phyloP scores from a whole-genome alignment of 139 green algal genomes.

The Marvania coccoides region DNA sequence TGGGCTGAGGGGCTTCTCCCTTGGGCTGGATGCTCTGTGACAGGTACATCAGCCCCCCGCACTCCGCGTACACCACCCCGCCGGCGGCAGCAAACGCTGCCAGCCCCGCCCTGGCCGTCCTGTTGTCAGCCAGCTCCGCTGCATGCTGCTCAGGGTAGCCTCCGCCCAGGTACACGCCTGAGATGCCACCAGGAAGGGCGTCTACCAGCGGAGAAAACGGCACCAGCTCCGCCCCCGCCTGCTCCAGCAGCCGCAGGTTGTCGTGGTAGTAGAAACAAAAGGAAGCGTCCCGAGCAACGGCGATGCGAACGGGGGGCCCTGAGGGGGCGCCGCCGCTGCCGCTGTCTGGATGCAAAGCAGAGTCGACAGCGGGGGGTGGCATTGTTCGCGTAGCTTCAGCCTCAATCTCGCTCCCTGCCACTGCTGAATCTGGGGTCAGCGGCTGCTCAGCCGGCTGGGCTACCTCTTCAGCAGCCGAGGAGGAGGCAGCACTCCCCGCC shows the following conservation, averaged over 20 bases:
- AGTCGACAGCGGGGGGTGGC: neutral
- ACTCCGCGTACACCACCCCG: conserved; percentile 86
- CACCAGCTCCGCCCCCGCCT: conserved; percentile 72
- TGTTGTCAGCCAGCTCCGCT: conserved; percentile 62
- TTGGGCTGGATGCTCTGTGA: conserved; percentile 45
- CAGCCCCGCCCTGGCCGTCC: conserved; percentile 42
- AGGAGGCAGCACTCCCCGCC: neutral
- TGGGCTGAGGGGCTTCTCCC: conserved; percentile 10
- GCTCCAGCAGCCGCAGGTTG: conserved; percentile 45
- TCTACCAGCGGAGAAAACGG: conserved; percentile 86
- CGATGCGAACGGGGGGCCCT: conserved; percentile 43
- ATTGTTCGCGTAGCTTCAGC: conserved; percentile 3
- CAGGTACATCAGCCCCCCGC: conserved; percentile 83
- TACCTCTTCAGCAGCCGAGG: neutral
- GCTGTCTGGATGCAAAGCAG: neutral
- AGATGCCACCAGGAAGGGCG: conserved; percentile 59
- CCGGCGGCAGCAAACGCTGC: conserved; percentile 73
- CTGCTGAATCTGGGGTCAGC: neutral
- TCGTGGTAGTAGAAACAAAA: conserved; percentile 84
- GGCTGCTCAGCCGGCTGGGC: neutral
- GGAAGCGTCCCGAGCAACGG: conserved; percentile 63
- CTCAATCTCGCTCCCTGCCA: neutral
- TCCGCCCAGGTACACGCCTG: conserved; percentile 79
- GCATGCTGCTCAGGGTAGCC: conserved; percentile 66
- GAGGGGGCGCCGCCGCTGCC: neutral